Evolutionary conservation across 768 basidiomycete genomes (phyloP).

Genomic region (Paxillus ammoniavirescens): DNA sequence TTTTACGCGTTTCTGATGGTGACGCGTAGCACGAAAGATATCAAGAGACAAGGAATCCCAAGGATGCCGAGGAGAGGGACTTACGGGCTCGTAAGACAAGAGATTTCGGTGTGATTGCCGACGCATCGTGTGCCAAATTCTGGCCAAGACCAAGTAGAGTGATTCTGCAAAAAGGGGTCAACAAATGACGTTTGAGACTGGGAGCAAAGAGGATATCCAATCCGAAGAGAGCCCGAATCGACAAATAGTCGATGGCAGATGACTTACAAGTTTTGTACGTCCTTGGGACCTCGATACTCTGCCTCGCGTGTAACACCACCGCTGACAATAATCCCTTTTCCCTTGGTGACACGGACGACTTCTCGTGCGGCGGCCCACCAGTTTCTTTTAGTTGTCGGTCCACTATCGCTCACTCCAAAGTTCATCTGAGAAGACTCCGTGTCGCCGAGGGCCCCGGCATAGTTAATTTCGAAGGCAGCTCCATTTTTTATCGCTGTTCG

Average conservation of each 20-base stretch:
- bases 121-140: conserved; percentile 62
- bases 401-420: conserved; percentile 52
- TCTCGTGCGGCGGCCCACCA: conserved; percentile 85
- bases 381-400: conserved; percentile 61
- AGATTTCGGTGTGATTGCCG: conserved; percentile 61
- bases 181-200: neutral
- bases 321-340: conserved; percentile 71
- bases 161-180: conserved; percentile 42
- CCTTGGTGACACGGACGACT: conserved; percentile 76
- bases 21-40: neutral
- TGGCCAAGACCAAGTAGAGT: conserved; percentile 66
- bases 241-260: neutral
- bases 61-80: conserved; percentile 23
- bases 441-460: conserved; percentile 70
- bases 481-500: conserved; percentile 81
- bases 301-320: conserved; percentile 58
- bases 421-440: conserved; percentile 44
- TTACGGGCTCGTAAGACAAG: conserved; percentile 71
- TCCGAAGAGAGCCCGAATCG: neutral
- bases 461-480: conserved; percentile 78
- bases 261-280: conserved; percentile 74
- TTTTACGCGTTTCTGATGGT: conserved; percentile 72
- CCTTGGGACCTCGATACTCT: conserved; percentile 68
- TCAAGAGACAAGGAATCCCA: neutral
- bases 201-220: no score